A percentile compares a stretch with the other conserved stretches of the same genome.
Evolutionary conservation across 148 eudicot species (phyloP).

Genomic region (Fagopyrum esculentum): DNA sequence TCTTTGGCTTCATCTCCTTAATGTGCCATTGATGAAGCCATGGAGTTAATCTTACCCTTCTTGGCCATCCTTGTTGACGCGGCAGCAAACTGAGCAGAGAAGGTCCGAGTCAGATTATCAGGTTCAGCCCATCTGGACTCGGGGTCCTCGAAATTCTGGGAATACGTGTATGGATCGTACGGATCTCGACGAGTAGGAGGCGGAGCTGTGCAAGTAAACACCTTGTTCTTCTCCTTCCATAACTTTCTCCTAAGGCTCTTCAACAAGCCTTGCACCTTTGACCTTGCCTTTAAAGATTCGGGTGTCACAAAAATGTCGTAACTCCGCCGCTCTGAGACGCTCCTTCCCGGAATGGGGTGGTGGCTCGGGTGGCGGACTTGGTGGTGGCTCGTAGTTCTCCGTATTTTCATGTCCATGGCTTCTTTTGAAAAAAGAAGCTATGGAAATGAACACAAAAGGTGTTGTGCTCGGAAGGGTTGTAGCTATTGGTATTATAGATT

Average conservation of each 20-base stretch:
- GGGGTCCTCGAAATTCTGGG: conserved; percentile 12
- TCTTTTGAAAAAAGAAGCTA: not conserved
- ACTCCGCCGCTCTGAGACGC: not conserved
- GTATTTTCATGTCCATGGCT: conserved; percentile 8
- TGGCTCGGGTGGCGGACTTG: not conserved
- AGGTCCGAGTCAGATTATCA: conserved; percentile 1
- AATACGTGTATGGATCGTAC: not conserved
- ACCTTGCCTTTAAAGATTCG: conserved; percentile 6
- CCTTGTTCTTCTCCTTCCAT: conserved; percentile 11
- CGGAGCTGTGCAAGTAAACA: not conserved
- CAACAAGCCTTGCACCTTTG: not conserved
- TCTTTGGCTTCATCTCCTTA: too few species aligned
- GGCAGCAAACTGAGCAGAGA: conserved; percentile 11
- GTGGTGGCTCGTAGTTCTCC: not conserved
- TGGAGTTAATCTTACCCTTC: not conserved
- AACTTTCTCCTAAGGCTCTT: not conserved
- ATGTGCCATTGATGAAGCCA: not conserved
- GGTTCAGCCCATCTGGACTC: conserved; percentile 9
- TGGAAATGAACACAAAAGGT: not conserved
- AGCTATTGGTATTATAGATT: not conserved
- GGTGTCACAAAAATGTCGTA: not conserved
- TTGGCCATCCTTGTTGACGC: not conserved
- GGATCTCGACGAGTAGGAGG: not conserved
- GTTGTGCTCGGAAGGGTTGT: not conserved
- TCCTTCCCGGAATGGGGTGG: not conserved